Evolutionary conservation across 2,329 filamentous ascomycete species (phyloP), one percentile per base, ranked within the genome.

Genomic region (Septoria petroselini): DNA sequence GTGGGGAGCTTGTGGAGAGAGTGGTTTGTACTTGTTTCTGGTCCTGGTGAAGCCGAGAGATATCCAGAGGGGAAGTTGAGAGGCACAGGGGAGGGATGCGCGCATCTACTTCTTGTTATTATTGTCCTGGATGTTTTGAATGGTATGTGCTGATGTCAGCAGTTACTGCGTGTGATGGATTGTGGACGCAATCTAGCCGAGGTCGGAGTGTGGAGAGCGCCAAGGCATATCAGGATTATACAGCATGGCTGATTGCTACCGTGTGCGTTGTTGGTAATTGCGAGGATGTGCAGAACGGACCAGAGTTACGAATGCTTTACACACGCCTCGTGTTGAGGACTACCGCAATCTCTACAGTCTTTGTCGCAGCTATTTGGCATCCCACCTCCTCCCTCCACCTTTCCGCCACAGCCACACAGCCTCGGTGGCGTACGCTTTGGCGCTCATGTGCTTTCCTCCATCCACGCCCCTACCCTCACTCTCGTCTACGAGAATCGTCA

Each of bases 361-460:
- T 27, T 5, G 23, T 27, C 23, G 23, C 23, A 27, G 23, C 37
- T 46, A 46, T 18, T 46, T 46, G 7, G 73, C 73, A 76, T 70
- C 71, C 81, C 80, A 71, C 75, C 77, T 71, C 73, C 77, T 70
- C 68, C 80, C 74, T 72, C 83, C 71, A 65, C 86, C 86, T 76
- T 86, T 65, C 76, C 86, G 58, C 88, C 88, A 91, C 54, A 95
- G 69, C 91, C 91, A 96, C 12, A 96, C 72, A 1, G 90, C 91
- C 68, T 97, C 91, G 3, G 86, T 83, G 8, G 91, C 91, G 75
- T 91, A 95, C 0, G 86, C 85, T 62, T 83, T 81, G 41, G 88
- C 88, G 50, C 88, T 91, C 52, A 86, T 74, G 74, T 96, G 91
- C 52, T 55, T 59, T 41, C 83, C 21, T 39, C 75, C 71, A 29